Conservation (phyloP, 805 yeast genomes). For the Metschnikowia shivogae region DNA sequence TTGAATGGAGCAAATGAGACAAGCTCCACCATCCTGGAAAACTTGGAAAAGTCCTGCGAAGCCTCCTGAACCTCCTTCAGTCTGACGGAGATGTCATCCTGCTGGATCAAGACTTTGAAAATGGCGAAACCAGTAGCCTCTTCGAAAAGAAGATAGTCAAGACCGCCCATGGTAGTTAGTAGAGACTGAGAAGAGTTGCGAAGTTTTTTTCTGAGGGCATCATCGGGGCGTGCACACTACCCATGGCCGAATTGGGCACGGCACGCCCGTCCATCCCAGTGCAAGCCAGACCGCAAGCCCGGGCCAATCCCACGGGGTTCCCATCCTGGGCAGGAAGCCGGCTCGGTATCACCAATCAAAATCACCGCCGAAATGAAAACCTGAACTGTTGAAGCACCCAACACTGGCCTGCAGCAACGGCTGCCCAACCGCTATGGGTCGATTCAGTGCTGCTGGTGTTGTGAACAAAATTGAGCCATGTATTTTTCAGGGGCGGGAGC, state of each 20-base stretch:
- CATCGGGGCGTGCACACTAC: constrained; percentile 16
- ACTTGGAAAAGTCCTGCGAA: constrained; percentile 75
- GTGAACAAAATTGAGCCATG: too few species aligned
- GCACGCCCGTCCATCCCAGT: constrained; percentile 6
- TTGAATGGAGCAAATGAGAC: constrained; percentile 97
- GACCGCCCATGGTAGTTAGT: constrained; percentile 49
- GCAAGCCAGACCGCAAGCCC: too few species aligned
- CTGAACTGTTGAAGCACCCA: too few species aligned
- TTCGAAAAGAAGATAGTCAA: constrained; percentile 92
- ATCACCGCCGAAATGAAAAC: too few species aligned
- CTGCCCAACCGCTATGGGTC: too few species aligned
- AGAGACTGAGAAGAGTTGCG: constrained; percentile 7
- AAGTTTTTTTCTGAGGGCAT: constrained; percentile 20
- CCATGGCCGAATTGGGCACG: constrained; percentile 5
- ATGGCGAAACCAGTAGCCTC: constrained; percentile 98
- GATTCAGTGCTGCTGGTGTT: too few species aligned
- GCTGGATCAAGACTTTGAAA: constrained; percentile 89
- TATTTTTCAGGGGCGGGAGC: neutral
- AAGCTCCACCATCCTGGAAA: constrained; percentile 88
- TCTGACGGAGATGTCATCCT: constrained; percentile 89
- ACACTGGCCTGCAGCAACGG: too few species aligned
- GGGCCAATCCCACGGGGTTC: too few species aligned
- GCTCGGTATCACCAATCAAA: too few species aligned
- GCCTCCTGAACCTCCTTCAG: constrained; percentile 93
- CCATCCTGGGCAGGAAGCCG: too few species aligned